These are phyloP conservation scores for Diaporthe ilicicola DNA, from an alignment of 2,329 filamentous ascomycete genomes.

Conservation along the genomic window DNA sequence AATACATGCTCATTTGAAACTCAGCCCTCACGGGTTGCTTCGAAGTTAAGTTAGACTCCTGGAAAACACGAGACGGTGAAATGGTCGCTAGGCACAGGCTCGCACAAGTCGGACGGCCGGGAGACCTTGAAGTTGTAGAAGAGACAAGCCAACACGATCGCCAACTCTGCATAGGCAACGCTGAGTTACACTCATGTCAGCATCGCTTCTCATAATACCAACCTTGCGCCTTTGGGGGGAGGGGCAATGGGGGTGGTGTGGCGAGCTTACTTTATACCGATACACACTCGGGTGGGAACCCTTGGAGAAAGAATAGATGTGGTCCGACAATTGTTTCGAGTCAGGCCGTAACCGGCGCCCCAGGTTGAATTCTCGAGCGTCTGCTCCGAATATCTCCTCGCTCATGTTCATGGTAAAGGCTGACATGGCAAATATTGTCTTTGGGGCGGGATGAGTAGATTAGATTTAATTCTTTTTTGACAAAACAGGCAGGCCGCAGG, in stretches of 20 bases:
- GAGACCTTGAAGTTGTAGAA: neutral
- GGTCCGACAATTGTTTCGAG: neutral
- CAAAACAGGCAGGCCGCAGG: too few relatives aligned
- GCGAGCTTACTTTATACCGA: neutral
- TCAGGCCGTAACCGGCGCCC: neutral
- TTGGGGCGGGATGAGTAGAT: too few relatives aligned
- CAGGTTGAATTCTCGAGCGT: neutral
- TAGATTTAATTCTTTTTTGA: too few relatives aligned
- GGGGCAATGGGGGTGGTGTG: too few relatives aligned
- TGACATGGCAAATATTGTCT: neutral
- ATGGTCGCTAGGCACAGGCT: neutral
- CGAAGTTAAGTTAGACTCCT: neutral
- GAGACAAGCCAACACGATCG: neutral
- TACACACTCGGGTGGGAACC: neutral
- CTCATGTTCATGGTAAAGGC: neutral
- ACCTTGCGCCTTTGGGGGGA: too few relatives aligned
- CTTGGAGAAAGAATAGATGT: neutral
- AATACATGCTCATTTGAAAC: neutral
- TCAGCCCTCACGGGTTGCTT: neutral
- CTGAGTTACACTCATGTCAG: neutral
- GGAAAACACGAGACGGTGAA: neutral
- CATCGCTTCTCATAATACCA: too few relatives aligned
- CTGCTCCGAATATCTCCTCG: neutral
- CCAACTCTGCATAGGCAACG: neutral
- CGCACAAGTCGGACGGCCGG: neutral